Conservation (phyloP, 2,329 filamentous ascomycete genomes). For the Fusarium nematophilum region DNA sequence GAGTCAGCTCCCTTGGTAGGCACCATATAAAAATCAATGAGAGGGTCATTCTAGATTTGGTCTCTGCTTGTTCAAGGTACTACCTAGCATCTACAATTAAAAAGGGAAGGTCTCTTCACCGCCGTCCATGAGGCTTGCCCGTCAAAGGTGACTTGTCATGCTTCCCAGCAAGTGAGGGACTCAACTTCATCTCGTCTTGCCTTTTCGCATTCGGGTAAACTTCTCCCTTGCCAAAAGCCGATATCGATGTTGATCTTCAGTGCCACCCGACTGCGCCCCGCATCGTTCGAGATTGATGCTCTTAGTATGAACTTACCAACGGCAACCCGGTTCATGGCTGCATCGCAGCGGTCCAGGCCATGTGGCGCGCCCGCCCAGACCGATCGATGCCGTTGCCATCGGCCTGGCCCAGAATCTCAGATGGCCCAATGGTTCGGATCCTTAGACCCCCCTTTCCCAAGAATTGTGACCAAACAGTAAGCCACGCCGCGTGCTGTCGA, state of each 20-base stretch:
- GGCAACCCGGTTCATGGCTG: conserved; percentile 6
- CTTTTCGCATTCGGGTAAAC: not conserved
- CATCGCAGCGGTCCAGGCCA: conserved; percentile 31
- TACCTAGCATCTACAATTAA: no score
- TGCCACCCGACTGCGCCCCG: conserved; percentile 16
- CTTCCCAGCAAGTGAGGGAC: not conserved
- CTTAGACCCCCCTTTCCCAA: conserved; percentile 5
- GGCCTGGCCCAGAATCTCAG: conserved; percentile 21
- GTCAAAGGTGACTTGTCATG: not conserved
- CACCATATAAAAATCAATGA: no score
- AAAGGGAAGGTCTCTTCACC: no score
- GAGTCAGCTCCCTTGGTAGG: no score
- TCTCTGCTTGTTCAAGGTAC: no score
- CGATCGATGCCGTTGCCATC: conserved; percentile 26
- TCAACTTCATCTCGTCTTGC: not conserved
- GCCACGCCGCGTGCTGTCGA: conserved; percentile 26
- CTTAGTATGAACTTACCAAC: not conserved
- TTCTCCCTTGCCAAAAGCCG: conserved; percentile 8
- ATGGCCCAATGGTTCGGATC: conserved; percentile 11
- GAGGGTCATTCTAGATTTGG: no score
- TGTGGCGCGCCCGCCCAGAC: conserved; percentile 39
- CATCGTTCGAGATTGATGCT: conserved; percentile 33
- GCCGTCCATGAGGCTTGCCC: not conserved
- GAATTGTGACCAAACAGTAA: conserved; percentile 6
- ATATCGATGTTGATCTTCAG: not conserved